A percentile compares a stretch with the other conserved stretches of the same genome.
These are phyloP conservation scores for Mycothermus thermophilus DNA, from an alignment of 495 filamentous ascomycete genomes.

Conservation along the genomic window DNA sequence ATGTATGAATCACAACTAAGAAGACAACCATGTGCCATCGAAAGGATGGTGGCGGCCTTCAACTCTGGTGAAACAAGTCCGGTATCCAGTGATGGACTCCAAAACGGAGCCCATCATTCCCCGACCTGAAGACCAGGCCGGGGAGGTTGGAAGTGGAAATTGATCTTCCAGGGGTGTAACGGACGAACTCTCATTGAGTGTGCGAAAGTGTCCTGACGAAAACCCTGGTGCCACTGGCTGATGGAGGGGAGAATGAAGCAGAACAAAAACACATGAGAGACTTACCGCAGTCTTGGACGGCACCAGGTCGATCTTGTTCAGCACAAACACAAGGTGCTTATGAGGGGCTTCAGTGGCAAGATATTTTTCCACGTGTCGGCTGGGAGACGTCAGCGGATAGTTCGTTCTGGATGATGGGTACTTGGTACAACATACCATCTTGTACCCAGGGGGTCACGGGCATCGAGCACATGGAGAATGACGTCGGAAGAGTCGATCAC, in stretches of 20 bases:
- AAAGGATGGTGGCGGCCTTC: conserved; percentile 45
- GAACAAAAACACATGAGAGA: conserved; percentile 21
- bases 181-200: conserved; percentile 60
- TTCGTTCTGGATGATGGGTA: not conserved
- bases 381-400: not conserved
- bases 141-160: conserved; percentile 47
- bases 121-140: conserved; percentile 42
- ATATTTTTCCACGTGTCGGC: conserved; percentile 80
- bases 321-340: conserved; percentile 48
- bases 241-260: conserved; percentile 4
- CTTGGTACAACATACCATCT: conserved; percentile 49
- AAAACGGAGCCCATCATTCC: conserved; percentile 75
- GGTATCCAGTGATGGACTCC: conserved; percentile 59
- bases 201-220: conserved; percentile 84
- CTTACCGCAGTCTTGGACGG: conserved; percentile 89
- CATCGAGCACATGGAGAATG: conserved; percentile 86
- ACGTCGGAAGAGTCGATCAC: conserved; percentile 96
- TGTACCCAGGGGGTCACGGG: conserved; percentile 80
- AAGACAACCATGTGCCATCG: conserved; percentile 53
- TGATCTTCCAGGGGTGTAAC: conserved; percentile 98
- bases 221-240: conserved; percentile 42
- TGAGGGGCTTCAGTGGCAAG: conserved; percentile 85
- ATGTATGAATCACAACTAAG: conserved; percentile 99
- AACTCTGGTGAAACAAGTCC: conserved; percentile 63
- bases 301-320: conserved; percentile 96